Evolutionary conservation across 805 yeast species (phyloP).

Genomic region (Lachancea mirantina): DNA sequence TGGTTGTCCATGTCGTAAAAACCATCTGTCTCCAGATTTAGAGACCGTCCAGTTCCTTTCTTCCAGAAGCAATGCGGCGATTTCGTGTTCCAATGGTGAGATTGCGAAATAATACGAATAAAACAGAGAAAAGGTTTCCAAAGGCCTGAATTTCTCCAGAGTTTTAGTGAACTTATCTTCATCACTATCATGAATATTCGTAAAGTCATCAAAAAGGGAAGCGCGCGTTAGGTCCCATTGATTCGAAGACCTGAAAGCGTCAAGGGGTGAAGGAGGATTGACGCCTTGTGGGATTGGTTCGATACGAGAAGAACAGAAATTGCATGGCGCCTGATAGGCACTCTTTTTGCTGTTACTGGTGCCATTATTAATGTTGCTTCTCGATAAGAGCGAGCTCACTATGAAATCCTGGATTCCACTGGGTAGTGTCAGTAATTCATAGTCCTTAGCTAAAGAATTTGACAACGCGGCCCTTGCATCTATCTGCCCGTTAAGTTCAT

Average conservation of each 20-base stretch:
- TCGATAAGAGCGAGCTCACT: slow-evolving; percentile 24
- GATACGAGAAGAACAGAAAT: slow-evolving; percentile 24
- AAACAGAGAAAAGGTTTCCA: slow-evolving; percentile 35
- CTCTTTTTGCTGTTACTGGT: slow-evolving; percentile 21
- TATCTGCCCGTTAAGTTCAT: slow-evolving; percentile 11
- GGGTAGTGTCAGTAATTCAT: slow-evolving; percentile 22
- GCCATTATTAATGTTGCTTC: slow-evolving; percentile 13
- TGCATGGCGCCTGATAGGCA: slow-evolving; percentile 26
- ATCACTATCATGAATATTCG: slow-evolving; percentile 3
- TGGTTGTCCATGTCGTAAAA: slow-evolving; percentile 34
- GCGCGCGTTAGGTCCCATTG: slow-evolving; percentile 30
- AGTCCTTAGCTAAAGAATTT: slow-evolving; percentile 13
- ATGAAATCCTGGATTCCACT: slow-evolving; percentile 31
- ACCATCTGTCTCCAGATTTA: slow-evolving; percentile 32
- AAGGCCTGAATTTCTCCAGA: slow-evolving; percentile 22
- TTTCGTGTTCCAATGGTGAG: slow-evolving; percentile 35
- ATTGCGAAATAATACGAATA: slow-evolving; percentile 40
- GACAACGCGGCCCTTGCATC: slow-evolving; percentile 11
- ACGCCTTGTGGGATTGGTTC: slow-evolving; percentile 23
- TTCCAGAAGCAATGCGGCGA: slow-evolving; percentile 30
- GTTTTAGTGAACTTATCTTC: slow-evolving; percentile 10
- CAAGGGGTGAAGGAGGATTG: slow-evolving; percentile 31
- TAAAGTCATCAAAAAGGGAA: slow-evolving; percentile 12
- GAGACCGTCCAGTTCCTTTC: slow-evolving; percentile 36
- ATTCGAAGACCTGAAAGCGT: slow-evolving; percentile 30